Base-by-base conservation (phyloP, 345 rosid species). In the Camelina hispida region DNA sequence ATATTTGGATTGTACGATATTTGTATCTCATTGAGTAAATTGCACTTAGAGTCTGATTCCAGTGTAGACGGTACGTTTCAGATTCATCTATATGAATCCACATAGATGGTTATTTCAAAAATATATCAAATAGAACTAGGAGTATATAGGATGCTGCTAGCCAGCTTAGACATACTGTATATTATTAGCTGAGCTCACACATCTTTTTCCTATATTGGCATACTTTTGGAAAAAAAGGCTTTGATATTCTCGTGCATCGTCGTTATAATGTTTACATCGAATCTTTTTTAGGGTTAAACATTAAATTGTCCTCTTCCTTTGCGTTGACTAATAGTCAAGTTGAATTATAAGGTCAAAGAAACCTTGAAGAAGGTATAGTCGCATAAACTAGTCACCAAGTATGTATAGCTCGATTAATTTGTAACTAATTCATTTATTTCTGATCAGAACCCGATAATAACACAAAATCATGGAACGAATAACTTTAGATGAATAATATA, bases 401-500 rank as follows among this genome's bases (percentile, higher is more conserved):
- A 6, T 13, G 38, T 20, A 6, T 13, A 25, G 56, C 25, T 73
- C 78, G 18, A 58, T 35, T 35, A 7, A 55, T 47, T 63, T 63
- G 20, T 43, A n/a, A 66, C 48, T 35, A 47, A 35, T 16, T 46
- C 13, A 40, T 66, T 74, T 75, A 75, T 75, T 67, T 48, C 46
- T 25, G 43, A 40, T 75, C 20, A 57, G 42, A 68, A 12, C 15
- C 35, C 38, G 56, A 68, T 68, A 15, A 15, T 68, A 34, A 68
- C 79, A 68, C 74, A 68, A 75, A 68, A 75, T 43, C 74, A 61
- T 68, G 64, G 63, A 75, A 52, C 30, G 38, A 75, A 28, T 60
- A 32, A 40, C 68, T 60, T 51, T 14, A 66, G 15, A 4, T 52
- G 69, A 51, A 68, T 60, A 2, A 68, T 68, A 20, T 42, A 40